Evolutionary conservation across 2,329 filamentous ascomycete species (phyloP).

Genomic region (Cercospora berteroae): DNA sequence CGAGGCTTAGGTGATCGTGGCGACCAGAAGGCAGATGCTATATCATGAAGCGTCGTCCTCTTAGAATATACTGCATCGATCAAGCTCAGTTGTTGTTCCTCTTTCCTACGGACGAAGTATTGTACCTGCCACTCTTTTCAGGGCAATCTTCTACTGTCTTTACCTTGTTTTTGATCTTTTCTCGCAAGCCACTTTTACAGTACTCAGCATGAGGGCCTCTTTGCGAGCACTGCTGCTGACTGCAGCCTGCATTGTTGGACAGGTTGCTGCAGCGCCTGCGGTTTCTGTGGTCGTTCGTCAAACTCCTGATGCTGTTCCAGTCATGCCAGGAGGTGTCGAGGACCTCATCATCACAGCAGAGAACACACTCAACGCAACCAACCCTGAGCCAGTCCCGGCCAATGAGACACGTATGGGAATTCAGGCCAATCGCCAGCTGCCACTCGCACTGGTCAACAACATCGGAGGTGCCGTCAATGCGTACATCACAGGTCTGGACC

Average conservation of each 20-base stretch:
- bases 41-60: slow-evolving; percentile 1
- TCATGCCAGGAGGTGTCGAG: slow-evolving; percentile 19
- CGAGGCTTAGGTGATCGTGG: slow-evolving; percentile 2
- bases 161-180: neutral
- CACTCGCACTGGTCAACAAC: slow-evolving; percentile 46
- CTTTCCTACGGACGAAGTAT: slow-evolving; percentile 6
- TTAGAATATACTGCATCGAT: neutral
- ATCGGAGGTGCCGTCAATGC: slow-evolving; percentile 43
- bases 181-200: neutral
- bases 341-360: slow-evolving; percentile 19
- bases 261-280: slow-evolving; percentile 9
- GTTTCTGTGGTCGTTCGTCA: slow-evolving; percentile 3
- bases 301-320: slow-evolving; percentile 10
- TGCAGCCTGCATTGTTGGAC: slow-evolving; percentile 7
- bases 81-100: neutral
- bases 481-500: slow-evolving; percentile 50
- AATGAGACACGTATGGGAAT: slow-evolving; percentile 15
- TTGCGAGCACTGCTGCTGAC: slow-evolving; percentile 3
- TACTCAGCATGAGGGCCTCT: slow-evolving; percentile 8
- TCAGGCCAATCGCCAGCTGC: slow-evolving; percentile 16
- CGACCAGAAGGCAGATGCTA: neutral
- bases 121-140: slow-evolving; percentile 12
- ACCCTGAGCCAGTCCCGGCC: slow-evolving; percentile 8
- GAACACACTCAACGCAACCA: slow-evolving; percentile 22
- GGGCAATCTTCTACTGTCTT: slow-evolving; percentile 9